Base-by-base conservation (phyloP, 495 filamentous ascomycete genomes). In the Aspergillus bridgeri region DNA sequence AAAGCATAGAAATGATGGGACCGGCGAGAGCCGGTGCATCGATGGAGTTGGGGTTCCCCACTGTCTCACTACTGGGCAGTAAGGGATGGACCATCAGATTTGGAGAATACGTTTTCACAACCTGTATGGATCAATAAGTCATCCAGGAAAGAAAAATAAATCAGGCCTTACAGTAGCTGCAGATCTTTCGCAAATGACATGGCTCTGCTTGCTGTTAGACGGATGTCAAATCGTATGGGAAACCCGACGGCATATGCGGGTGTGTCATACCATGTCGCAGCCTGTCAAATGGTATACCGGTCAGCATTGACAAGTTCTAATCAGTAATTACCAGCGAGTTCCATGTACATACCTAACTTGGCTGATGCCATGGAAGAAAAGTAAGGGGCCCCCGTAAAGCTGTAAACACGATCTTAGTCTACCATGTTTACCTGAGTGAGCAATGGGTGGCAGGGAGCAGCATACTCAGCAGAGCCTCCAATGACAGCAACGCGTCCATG, bases 81-180 rank as follows among this genome's bases (percentile, higher is more conserved):
- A 96, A 81, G 3, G 94, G 95, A 69, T 98, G 95, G 15, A 98
- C 95, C 95, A 98, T 98, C 15, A 98, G 77, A 74, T 98, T 97
- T 9, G 94, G 94, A 38, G 95, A 98, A 79, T 98, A 98, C 17
- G 89, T 86, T 79, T 98, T 98, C 67, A 98, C 95, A 46, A 97
- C 93, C 70, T 77, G 44, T 13, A 19, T 20, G 9, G 25, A 45
- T 25, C 19, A 17, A 42, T 44, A 6, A 46, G 21, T 15, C 27
- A 42, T 42, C 11, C 8, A 17, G 38, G 21, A 2, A 17, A 23
- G 21, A 6, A 29, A 47, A 1, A 7, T 11, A n/a, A 17, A n/a
- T 6, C 3, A 38, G 42, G 7, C 51, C 60, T 49, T 75, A 75
- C 74, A 43, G 83, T 79, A 57, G 86, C 89, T 48, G 95, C 95